Base-by-base conservation (phyloP, 2,329 filamentous ascomycete genomes). In the Hymenoscyphus occultus region DNA sequence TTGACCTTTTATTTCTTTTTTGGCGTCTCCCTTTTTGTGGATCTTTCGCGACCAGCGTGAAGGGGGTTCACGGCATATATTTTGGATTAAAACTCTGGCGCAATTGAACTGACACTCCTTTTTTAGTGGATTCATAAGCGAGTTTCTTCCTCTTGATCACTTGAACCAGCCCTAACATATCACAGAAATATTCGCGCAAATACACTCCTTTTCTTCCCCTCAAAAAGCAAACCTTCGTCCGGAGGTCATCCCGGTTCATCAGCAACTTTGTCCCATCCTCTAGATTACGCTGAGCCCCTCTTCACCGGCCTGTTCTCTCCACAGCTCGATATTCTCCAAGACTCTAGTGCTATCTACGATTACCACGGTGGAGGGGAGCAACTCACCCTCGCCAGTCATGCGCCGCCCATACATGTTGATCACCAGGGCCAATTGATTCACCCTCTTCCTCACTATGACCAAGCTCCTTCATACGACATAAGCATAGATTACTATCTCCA, bases 41-140 rank as follows among this genome's bases (percentile, higher is more conserved):
- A 28, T 28, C 3, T 28, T 28, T 28, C 3, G 28, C 28, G 3
- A 28, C 3, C 28, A 2, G 0, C 28, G 2, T 28, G 28, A 3
- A 28, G 3, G 28, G 3, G 3, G 2, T 3, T 28, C 3, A 28
- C 0, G 3, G 2, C 28, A 28, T 28, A 28, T 28, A 3, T 3
- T 28, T 28, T 28, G 28, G 28, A 28, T 35, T 35, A 35, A 6
- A 35, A 35, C 0, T 9, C 3, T 35, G 35, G 35, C 35, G 1
- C 12, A 51, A 19, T 22, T 22, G 5, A 22, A 51, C n/a, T 51
- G 5, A 51, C 45, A 48, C 7, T 19, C 4, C 45, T 56, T 1
- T 51, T 62, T 14, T 31, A 62, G 60, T 84, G 82, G 82, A 77
- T 84, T 45, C 82, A 80, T 68, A 80, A 80, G 71, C 77, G 5